These are phyloP conservation scores for Xylaria castorea DNA, from an alignment of 495 filamentous ascomycete species.

Conservation along the genomic window DNA sequence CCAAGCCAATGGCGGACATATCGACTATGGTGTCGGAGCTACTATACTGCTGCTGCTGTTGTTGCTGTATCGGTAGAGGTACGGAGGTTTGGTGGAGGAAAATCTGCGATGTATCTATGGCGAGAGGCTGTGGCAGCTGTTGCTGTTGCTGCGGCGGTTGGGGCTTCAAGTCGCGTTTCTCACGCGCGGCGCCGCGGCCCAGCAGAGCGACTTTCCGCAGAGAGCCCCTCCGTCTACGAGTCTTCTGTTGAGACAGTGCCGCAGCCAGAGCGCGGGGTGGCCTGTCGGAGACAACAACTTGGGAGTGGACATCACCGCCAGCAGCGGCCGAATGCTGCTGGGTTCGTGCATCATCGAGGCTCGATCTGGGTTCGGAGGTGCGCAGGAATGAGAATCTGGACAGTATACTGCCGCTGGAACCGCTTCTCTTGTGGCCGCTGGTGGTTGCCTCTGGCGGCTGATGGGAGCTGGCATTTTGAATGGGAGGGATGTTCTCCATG, in stretches of 20 bases:
- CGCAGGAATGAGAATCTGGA: constrained; percentile 70
- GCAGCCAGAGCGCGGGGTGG: constrained; percentile 48
- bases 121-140: constrained; percentile 33
- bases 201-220: constrained; percentile 80
- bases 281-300: constrained; percentile 32
- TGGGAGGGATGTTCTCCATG: constrained; percentile 36
- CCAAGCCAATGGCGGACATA: constrained; percentile 49
- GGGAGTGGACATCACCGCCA: background rate
- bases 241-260: constrained; percentile 69
- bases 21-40: constrained; percentile 11
- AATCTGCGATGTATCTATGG: constrained; percentile 49
- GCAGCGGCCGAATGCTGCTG: constrained; percentile 25
- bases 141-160: constrained; percentile 16
- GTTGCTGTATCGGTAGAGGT: constrained; percentile 14
- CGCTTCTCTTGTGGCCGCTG: constrained; percentile 65
- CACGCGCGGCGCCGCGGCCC: constrained; percentile 68
- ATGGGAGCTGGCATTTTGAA: constrained; percentile 30
- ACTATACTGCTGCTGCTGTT: background rate
- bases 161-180: constrained; percentile 57
- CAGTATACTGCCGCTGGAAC: constrained; percentile 66
- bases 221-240: constrained; percentile 77
- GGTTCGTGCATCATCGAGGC: constrained; percentile 50
- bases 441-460: constrained; percentile 32
- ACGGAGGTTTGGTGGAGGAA: constrained; percentile 30
- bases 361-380: constrained; percentile 51